Evolutionary conservation across 2,329 filamentous ascomycete species (phyloP).

Genomic region (Ophiostoma ips): DNA sequence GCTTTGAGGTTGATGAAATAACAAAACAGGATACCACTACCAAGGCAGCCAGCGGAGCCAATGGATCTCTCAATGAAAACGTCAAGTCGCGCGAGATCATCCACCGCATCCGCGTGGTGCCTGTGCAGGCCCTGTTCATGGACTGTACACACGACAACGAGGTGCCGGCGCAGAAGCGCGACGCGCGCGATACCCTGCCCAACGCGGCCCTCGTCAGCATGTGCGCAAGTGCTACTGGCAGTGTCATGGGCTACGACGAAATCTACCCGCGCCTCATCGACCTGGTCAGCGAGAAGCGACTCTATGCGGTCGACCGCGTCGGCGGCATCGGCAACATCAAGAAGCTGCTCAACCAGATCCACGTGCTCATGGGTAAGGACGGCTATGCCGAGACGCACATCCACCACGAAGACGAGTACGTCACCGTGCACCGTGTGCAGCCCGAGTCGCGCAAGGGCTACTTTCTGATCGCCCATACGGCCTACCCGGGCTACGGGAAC

Average conservation of each 20-base stretch:
- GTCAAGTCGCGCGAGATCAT: constrained; percentile 51
- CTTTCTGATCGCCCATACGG: constrained; percentile 91
- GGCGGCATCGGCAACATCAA: constrained; percentile 83
- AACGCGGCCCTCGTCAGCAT: constrained; percentile 91
- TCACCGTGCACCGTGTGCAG: constrained; percentile 91
- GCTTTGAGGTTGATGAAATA: constrained; percentile 87
- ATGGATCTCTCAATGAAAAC: background rate
- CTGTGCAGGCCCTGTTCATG: constrained; percentile 93
- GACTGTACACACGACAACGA: constrained; percentile 99
- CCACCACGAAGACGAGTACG: constrained; percentile 89
- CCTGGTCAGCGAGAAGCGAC: constrained; percentile 73
- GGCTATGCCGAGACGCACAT: constrained; percentile 92
- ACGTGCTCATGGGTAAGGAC: constrained; percentile 89
- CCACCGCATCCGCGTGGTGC: constrained; percentile 70
- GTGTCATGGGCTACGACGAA: constrained; percentile 96
- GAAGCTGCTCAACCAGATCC: constrained; percentile 86
- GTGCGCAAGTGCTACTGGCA: constrained; percentile 88
- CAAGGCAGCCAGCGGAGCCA: constrained; percentile 19
- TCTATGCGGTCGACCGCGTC: constrained; percentile 57
- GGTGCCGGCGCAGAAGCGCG: constrained; percentile 84
- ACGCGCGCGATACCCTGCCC: constrained; percentile 83
- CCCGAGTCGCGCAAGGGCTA: constrained; percentile 85
- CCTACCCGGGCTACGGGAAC: constrained; percentile 80
- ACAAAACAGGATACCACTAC: constrained; percentile 22
- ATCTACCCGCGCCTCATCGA: constrained; percentile 90